Base-by-base conservation (phyloP, 192 early-diverging fungal species). In the Phycomyces nitens region DNA sequence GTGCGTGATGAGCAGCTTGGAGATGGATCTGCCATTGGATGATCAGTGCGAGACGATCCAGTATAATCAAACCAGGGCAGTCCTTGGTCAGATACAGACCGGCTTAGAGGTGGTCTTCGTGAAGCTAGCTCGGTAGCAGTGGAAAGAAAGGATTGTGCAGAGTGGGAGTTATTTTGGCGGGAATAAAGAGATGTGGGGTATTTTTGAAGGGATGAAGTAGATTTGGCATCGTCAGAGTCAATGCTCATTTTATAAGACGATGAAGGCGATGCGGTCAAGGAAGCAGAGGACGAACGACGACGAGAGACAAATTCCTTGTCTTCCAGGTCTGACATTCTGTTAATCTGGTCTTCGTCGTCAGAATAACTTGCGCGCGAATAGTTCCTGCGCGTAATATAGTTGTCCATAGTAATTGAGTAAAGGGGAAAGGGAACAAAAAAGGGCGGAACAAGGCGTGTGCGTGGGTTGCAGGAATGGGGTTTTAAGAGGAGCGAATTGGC, bases 191-290 rank as follows among this genome's bases (percentile, higher is more conserved):
- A 24, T 22, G 41, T 49, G n/a, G n/a, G 24, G 12, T 50, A 44
- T 12, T 20, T 22, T 14, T 29, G 20, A 40, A 41, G 21, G 12
- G 24, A 47, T 12, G 66, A 24, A 26, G 23, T 26, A 18, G 60
- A 69, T 26, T 43, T 53, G 44, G 55, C 44, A n/a, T 70, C 69
- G 42, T 68, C 66, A 29, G 66, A 60, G 27, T 68, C 66, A 27
- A 64, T 27, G 40, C 62, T 55, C 69, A 70, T 70, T 21, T 64
- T 64, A 34, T 70, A 58, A 12, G 69, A 65, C 6, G 64, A 66
- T 5, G 60, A 39, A n/a, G 55, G 12, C 3, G 53, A n/a, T 1
- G 21, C 23, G 1, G 12, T 22, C 2, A 24, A 29, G 7, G 53
- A n/a, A 29, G 53, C 11, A 29, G 53, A 26, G 23, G 53, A 54